Conservation (phyloP, 2,329 filamentous ascomycete genomes). For the Sclerotinia subarctica region DNA sequence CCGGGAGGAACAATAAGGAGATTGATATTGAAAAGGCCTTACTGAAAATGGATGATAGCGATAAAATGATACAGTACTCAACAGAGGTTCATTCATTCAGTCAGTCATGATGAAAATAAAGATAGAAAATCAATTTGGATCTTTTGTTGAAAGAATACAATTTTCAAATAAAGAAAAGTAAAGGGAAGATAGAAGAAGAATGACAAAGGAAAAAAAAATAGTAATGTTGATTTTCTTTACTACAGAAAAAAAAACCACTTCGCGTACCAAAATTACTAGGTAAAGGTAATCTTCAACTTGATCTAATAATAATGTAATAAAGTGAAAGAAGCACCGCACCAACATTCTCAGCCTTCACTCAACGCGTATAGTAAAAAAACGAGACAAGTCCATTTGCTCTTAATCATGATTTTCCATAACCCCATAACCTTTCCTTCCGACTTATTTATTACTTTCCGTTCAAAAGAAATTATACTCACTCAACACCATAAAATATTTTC, state of each 20-base stretch:
- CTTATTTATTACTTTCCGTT: background rate
- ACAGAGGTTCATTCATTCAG: background rate
- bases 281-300: background rate
- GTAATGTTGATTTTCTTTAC: too few species aligned
- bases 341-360: slow-evolving; percentile 18
- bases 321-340: slow-evolving; percentile 6
- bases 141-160: background rate
- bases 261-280: background rate
- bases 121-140: background rate
- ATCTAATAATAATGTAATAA: slow-evolving; percentile 4
- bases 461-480: slow-evolving; percentile 8
- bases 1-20: background rate
- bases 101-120: background rate
- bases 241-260: background rate
- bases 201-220: too few species aligned
- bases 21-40: background rate
- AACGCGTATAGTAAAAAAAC: slow-evolving; percentile 7
- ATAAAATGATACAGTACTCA: background rate
- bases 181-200: too few species aligned
- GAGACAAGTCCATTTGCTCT: slow-evolving; percentile 4
- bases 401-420: slow-evolving; percentile 14
- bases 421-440: slow-evolving; percentile 15
- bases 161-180: background rate
- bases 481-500: slow-evolving; percentile 10
- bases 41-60: background rate